Base-by-base conservation (phyloP, 2,329 filamentous ascomycete species). In the Aspergillus neotritici region DNA sequence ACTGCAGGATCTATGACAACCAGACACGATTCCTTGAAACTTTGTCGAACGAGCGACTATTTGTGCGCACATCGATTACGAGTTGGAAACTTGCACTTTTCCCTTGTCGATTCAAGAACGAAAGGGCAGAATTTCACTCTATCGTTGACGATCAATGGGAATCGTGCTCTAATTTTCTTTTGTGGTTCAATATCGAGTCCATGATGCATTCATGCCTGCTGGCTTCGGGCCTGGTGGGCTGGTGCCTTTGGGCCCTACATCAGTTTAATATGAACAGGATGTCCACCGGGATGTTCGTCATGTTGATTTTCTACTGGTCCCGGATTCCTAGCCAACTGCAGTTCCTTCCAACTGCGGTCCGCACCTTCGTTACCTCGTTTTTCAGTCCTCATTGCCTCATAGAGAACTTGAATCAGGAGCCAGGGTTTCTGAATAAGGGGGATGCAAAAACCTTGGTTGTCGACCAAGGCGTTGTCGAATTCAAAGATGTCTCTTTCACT, bases 251-350 rank as follows among this genome's bases (percentile, higher is more conserved):
- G 11, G 78, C 76, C 3, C 71, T 76, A 6, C 72, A 74, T 44
- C 70, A 77, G 48, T 74, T 82, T 29, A 64, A 70, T 0, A 65
- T 67, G 31, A 74, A 74, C 1, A 57, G 61, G 7, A 72, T 71
- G 34, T 69, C 74, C 0, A 67, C 82, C 10, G 81, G 81, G 32
- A 75, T 75, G 46, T 82, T 87, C 48, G 77, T 86, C 4, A 80
- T 81, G 13, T 63, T 87, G 17, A 68, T 83, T 12, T 74, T 77
- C 29, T 86, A 85, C 61, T 25, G 21, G 83, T 63, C 66, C 55
- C 62, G 73, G 60, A 48, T 78, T 11, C 55, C 69, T 43, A 58
- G 56, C 3, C 77, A 77, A 5, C 61, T 81, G 3, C 65, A 68
- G n/a, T 67, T 69, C 10, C 67, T 82, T 32, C 70, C 71, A 1